These are phyloP conservation scores for Begonia loranthoides DNA, from an alignment of 306 rosid genomes.

Conservation along the genomic window DNA sequence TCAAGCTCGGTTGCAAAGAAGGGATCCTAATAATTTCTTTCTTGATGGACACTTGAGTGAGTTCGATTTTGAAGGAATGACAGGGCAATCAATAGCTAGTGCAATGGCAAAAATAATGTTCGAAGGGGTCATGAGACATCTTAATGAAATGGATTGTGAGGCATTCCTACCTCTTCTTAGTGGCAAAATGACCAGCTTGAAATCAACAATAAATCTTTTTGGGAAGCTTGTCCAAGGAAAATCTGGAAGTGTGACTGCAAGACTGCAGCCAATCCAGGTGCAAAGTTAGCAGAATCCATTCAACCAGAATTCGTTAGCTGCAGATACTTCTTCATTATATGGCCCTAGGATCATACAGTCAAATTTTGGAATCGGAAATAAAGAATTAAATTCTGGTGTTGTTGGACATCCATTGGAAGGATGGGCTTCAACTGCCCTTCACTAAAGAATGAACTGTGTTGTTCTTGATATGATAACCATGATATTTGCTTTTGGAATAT, in stretches of 20 bases:
- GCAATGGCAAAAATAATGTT: conserved; percentile 83
- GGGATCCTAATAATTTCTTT: conserved; percentile 67
- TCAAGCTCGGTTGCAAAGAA: conserved; percentile 75
- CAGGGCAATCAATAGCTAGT: conserved; percentile 73
- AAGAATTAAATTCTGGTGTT: too few relatives aligned
- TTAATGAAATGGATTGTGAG: conserved; percentile 62
- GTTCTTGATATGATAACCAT: too few relatives aligned
- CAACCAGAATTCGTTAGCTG: conserved; percentile 62
- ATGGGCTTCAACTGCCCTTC: too few relatives aligned
- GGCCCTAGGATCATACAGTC: conserved; percentile 74
- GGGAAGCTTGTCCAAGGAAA: conserved; percentile 86
- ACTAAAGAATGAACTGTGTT: too few relatives aligned
- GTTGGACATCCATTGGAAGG: too few relatives aligned
- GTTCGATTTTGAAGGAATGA: conserved; percentile 62
- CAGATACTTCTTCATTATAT: conserved; percentile 75
- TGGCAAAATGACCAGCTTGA: conserved; percentile 67
- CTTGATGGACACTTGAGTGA: conserved; percentile 49
- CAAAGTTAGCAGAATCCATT: conserved; percentile 54
- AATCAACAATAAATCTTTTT: conserved; percentile 58
- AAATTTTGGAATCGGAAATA: conserved; percentile 59
- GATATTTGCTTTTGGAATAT: too few relatives aligned
- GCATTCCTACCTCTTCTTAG: conserved; percentile 78
- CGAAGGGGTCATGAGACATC: conserved; percentile 75
- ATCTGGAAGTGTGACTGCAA: conserved; percentile 58
- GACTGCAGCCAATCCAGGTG: conserved; percentile 81